Evolutionary conservation across 192 early-diverging fungal genomes (phyloP), one percentile per base, ranked within the genome.

Genomic region (Chytriomyces sp.): DNA sequence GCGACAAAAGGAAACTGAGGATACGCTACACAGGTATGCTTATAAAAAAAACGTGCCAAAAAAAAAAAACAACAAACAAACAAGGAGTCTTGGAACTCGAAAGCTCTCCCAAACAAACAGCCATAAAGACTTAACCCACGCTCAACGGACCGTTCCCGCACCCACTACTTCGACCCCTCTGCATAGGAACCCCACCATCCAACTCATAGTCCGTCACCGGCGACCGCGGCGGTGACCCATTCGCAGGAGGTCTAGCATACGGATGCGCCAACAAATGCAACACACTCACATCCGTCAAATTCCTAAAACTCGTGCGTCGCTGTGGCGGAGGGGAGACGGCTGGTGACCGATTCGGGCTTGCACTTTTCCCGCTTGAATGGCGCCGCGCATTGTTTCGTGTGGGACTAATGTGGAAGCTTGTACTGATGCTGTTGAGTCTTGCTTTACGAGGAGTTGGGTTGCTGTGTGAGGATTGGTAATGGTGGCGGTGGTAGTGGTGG

Each of bases 361-460:
- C 11, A 8, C 20, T 64, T 18, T 18, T 64, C 1, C 28, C 26
- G 18, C 20, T 28, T 18, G 62, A 11, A 64, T 11, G 3, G 62
- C 26, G n/a, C 6, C 13, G 20, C 16, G 53, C 53, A 5, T 13
- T 57, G 13, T 3, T 35, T 35, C 35, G 35, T 1, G 35, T 35
- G 35, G 53, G 53, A 57, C 53, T 57, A 8, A 64, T 64, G 62
- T 64, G 62, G 62, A 64, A 64, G 28, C 62, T 64, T 26, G 62
- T 64, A 5, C 20, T 64, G 18, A 28, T 64, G 13, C 20, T 24
- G 13, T 64, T 11, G 62, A 64, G 62, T 24, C 62, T 18, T 64
- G 18, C 28, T 5, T 18, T 13, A 5, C 62, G 62, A 64, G 62
- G 62, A 23, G 18, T 18, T 64, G 18, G 1, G 26, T 18, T 13